Base-by-base conservation (phyloP, 192 early-diverging fungal species). In the Podila verticillata region DNA sequence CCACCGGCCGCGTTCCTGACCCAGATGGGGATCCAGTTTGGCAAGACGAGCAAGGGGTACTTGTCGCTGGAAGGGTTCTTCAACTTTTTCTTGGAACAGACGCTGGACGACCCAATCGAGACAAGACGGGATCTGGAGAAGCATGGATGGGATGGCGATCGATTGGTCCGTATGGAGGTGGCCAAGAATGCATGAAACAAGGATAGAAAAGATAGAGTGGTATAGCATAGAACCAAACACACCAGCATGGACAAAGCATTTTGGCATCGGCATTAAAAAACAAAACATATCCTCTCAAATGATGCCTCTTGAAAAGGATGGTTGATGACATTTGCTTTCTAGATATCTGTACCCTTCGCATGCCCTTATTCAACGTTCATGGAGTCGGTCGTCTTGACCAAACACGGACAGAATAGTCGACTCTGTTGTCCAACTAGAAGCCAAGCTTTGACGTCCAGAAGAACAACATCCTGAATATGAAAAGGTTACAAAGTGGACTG, bases 21-120 rank as follows among this genome's bases (percentile, higher is more conserved):
- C n/a, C 87, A 88, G 66, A 88, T 88, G 82, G 87, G 85, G 4
- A 73, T 84, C 48, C 64, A 83, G 26, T 88, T 88, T 72, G 87
- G 85, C 31, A 74, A 83, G 34, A 78, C 83, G 48, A 57, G 60
- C 10, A 75, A 79, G 48, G 82, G 85, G 15, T 86, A 84, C 70
- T 69, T 88, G 48, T 85, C 84, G 7, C 70, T 81, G 67, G 81
- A 86, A 30, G 87, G 87, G 4, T 88, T 88, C 54, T 78, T 86
- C 61, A 83, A 81, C 34, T 88, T 88, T 79, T 88, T 85, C 66
- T 68, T 88, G 60, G 85, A 86, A 51, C 87, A 88, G 63, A 88
- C 87, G 7, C 70, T 88, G 24, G 87, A 88, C 51, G 87, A 88
- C 48, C 87, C 87, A 13, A 84, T 84, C 34, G 87, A 88, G 81